A percentile compares a stretch with the other conserved stretches of the same genome.
Conservation (phyloP, 768 basidiomycete species). For the Termitomyces titanicus region DNA sequence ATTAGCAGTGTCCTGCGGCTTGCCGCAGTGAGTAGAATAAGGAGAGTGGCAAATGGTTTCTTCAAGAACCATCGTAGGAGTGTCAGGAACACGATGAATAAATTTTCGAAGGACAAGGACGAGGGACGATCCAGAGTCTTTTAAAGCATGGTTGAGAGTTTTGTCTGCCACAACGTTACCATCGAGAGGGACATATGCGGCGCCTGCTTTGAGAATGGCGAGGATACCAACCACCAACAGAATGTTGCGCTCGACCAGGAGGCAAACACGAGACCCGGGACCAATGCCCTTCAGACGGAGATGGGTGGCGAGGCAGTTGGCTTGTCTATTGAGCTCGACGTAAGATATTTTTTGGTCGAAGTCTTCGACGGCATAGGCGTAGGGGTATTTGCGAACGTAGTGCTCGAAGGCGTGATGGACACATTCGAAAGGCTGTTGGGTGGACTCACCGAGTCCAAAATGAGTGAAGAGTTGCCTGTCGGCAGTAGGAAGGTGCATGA, state of each 20-base stretch:
- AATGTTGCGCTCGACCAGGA: constrained; percentile 52
- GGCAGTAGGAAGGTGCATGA: constrained; percentile 28
- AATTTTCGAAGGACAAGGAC: constrained; percentile 42
- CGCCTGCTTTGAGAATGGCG: constrained; percentile 55
- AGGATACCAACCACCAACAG: constrained; percentile 50
- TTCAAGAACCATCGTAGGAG: constrained; percentile 18
- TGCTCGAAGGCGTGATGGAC: constrained; percentile 53
- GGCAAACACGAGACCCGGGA: constrained; percentile 47
- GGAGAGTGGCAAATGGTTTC: constrained; percentile 24
- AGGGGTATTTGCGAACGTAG: constrained; percentile 37
- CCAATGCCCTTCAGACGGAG: constrained; percentile 41
- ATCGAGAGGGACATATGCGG: constrained; percentile 55
- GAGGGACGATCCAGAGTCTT: constrained; percentile 39
- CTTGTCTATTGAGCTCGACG: constrained; percentile 41
- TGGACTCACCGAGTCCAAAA: constrained; percentile 40
- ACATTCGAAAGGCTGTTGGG: constrained; percentile 39
- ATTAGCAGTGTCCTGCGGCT: constrained; percentile 33
- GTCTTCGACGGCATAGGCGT: constrained; percentile 44
- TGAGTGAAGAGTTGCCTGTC: constrained; percentile 42
- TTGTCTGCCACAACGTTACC: constrained; percentile 52
- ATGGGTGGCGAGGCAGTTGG: constrained; percentile 40
- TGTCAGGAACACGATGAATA: constrained; percentile 22
- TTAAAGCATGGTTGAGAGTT: constrained; percentile 45
- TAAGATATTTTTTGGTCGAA: constrained; percentile 45
- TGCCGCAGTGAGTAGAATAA: constrained; percentile 26